These are phyloP conservation scores for Taiozyma sp. DNA, from an alignment of 1,139 yeast species.

Conservation along the genomic window DNA sequence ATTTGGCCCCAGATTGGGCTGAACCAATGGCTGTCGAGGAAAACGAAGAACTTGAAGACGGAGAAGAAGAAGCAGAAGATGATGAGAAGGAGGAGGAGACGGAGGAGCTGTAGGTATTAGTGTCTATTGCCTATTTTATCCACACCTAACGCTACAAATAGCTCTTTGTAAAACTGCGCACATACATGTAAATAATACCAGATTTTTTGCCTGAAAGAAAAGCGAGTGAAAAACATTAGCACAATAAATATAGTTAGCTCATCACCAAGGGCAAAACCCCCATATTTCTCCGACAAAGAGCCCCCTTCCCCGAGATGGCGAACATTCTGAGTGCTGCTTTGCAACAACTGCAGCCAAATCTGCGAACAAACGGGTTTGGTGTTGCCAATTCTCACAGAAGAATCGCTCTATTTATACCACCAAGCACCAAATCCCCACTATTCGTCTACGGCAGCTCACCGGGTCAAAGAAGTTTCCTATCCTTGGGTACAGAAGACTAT, in stretches of 20 bases:
- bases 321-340: conserved; percentile 18
- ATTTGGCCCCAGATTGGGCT: not conserved
- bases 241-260: not conserved
- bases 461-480: conserved; percentile 62
- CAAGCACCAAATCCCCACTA: conserved; percentile 62
- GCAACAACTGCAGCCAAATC: conserved; percentile 30
- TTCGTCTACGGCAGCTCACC: conserved; percentile 48
- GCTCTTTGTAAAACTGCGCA: not conserved
- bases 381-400: conserved; percentile 37
- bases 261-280: not conserved
- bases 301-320: conserved; percentile 9
- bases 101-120: not conserved
- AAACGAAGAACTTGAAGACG: not conserved
- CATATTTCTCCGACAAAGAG: not conserved
- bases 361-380: conserved; percentile 34
- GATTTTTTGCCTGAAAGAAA: not conserved
- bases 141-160: not conserved
- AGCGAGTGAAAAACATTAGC: not conserved
- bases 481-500: conserved; percentile 34
- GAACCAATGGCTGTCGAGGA: not conserved
- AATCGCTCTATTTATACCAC: conserved; percentile 56
- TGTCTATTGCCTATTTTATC: not conserved
- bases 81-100: not conserved
- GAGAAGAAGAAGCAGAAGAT: not conserved
- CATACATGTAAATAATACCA: not conserved